Evolutionary conservation across 2,329 filamentous ascomycete genomes (phyloP), one percentile per base, ranked within the genome.

Genomic region (Lizonia empirigonia): DNA sequence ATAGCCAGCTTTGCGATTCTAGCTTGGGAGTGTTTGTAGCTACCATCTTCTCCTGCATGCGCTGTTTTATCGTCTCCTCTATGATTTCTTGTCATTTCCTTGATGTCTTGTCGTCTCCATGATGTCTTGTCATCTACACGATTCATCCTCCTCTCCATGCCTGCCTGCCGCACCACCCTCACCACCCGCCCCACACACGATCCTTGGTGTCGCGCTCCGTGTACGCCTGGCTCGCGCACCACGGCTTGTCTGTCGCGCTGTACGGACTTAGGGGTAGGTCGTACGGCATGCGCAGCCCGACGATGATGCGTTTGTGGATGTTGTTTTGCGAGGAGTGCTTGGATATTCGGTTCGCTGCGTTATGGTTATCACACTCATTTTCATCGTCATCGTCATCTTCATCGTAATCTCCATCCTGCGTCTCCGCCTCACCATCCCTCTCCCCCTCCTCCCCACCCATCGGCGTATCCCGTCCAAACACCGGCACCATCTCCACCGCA

Each of bases 251-350:
- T 4, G 73, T 70, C 7, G 72, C 57, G 0, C 69, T 76, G 64
- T 96, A 96, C 6, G 77, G 76, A 39, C 83, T 83, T 22, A 96
- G 70, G 0, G 91, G 91, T 6, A 92, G 73, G 71, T 86, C 86
- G 71, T 96, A 96, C n/a, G 91, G 90, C 74, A 96, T 86, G 13
- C 91, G 81, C 22, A 93, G 76, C 0, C 88, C 89, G 4, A 96
- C 80, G 0, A 85, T 58, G 9, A 30, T 61, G 18, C 18, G 39
- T 32, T 34, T 51, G 23, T 49, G 50, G 44, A 29, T 47, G 26
- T 46, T 51, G 44, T 16, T 35, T 20, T 15, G n/a, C n/a, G n/a
- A n/a, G n/a, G n/a, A n/a, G n/a, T n/a, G n/a, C n/a, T n/a, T n/a
- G n/a, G n/a, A n/a, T n/a, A n/a, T n/a, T n/a, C n/a, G n/a, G n/a